Conservation (phyloP, 2,329 filamentous ascomycete genomes). For the Verticillium isaacii region DNA sequence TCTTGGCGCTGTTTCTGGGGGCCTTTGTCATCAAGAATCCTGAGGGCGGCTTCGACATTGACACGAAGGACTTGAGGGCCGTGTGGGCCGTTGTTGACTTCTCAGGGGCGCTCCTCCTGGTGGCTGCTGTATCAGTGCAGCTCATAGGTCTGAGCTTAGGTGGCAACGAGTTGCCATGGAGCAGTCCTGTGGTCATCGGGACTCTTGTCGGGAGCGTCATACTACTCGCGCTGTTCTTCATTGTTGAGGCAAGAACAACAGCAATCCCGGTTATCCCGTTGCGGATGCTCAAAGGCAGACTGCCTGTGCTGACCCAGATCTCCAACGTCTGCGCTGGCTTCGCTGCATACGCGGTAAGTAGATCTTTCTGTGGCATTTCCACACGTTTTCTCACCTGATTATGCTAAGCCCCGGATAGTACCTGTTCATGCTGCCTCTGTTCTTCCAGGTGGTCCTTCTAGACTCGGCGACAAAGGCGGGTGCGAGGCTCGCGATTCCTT, state of each 20-base stretch:
- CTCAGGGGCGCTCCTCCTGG: conserved; percentile 49
- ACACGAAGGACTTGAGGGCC: conserved; percentile 21
- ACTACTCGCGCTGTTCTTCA: conserved; percentile 38
- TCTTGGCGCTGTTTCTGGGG: conserved; percentile 49
- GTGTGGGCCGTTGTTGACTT: conserved; percentile 55
- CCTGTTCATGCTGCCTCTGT: conserved; percentile 65
- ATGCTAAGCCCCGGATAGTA: conserved; percentile 32
- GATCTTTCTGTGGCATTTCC: background rate
- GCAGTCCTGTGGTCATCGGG: conserved; percentile 39
- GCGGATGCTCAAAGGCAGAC: conserved; percentile 49
- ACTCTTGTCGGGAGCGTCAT: conserved; percentile 37
- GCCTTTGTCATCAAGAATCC: conserved; percentile 46
- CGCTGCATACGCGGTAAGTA: conserved; percentile 55
- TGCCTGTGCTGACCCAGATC: conserved; percentile 50
- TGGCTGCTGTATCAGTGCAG: conserved; percentile 53
- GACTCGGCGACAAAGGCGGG: conserved; percentile 62
- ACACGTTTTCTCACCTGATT: background rate
- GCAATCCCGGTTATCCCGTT: conserved; percentile 52
- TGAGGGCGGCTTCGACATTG: conserved; percentile 10
- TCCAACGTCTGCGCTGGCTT: conserved; percentile 58
- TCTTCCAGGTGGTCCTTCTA: conserved; percentile 62
- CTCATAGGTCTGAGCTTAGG: conserved; percentile 51
- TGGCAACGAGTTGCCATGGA: conserved; percentile 51
- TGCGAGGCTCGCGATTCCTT: conserved; percentile 58
- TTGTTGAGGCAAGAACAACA: conserved; percentile 41